Evolutionary conservation across 768 basidiomycete species (phyloP).

Genomic region (Rubroboletus pulcherrimus): DNA sequence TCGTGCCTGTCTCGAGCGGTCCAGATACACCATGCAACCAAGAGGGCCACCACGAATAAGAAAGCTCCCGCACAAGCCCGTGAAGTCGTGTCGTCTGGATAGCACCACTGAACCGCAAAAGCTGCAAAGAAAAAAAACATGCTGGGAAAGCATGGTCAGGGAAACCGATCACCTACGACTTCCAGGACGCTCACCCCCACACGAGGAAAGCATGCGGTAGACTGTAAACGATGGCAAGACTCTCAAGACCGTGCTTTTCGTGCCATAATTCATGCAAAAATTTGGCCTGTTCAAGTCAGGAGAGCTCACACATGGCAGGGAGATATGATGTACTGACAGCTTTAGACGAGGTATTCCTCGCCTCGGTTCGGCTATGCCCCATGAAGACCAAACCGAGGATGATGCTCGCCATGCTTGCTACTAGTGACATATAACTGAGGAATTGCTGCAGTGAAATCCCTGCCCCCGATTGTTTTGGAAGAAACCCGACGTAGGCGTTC

Average conservation of each 20-base stretch:
- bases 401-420: slow-evolving; percentile 41
- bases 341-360: slow-evolving; percentile 27
- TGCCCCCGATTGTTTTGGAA: slow-evolving; percentile 48
- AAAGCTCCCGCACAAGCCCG: slow-evolving; percentile 30
- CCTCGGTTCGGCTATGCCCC: slow-evolving; percentile 37
- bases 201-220: slow-evolving; percentile 54
- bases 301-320: not conserved
- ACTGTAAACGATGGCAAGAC: slow-evolving; percentile 49
- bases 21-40: slow-evolving; percentile 46
- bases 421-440: slow-evolving; percentile 42
- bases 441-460: slow-evolving; percentile 32
- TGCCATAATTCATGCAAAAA: slow-evolving; percentile 21
- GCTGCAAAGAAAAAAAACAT: slow-evolving; percentile 29
- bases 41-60: slow-evolving; percentile 27
- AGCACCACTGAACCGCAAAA: slow-evolving; percentile 24
- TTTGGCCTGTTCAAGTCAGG: slow-evolving; percentile 8
- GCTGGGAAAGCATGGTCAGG: slow-evolving; percentile 11
- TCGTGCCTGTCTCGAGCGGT: slow-evolving; percentile 9
- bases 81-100: not conserved
- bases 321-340: slow-evolving; percentile 31
- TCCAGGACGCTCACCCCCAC: slow-evolving; percentile 48
- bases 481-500: slow-evolving; percentile 55
- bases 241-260: slow-evolving; percentile 41
- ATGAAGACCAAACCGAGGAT: slow-evolving; percentile 42
- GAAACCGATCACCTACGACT: not conserved